These are phyloP conservation scores for Fusarium tupiense DNA, from an alignment of 2,329 filamentous ascomycete genomes.

Conservation along the genomic window DNA sequence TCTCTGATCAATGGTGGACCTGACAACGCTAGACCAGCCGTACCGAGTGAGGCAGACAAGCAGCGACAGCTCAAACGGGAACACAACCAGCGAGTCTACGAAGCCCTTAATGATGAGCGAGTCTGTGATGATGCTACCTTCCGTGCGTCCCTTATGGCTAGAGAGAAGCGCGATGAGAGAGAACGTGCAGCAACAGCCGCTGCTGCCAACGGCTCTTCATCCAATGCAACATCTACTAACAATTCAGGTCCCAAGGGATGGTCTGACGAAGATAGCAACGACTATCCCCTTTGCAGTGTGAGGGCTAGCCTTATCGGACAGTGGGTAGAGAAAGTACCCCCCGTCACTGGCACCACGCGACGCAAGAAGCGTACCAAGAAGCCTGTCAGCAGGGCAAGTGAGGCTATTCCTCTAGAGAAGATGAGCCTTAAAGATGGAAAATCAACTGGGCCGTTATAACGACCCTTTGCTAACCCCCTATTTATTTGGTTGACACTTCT, in stretches of 20 bases:
- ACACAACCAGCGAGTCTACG: constrained; percentile 72
- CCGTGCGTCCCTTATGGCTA: constrained; percentile 68
- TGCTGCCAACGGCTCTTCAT: background rate
- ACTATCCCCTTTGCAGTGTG: constrained; percentile 76
- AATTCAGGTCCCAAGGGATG: constrained; percentile 59
- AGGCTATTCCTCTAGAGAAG: constrained; percentile 16
- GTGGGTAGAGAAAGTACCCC: constrained; percentile 73
- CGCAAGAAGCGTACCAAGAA: constrained; percentile 51
- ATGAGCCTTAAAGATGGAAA: constrained; percentile 10
- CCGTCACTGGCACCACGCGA: constrained; percentile 49
- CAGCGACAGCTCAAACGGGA: constrained; percentile 69
- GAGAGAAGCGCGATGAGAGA: constrained; percentile 67
- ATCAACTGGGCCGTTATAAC: background rate
- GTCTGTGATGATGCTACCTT: constrained; percentile 74
- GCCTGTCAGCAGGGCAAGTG: background rate
- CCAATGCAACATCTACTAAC: background rate
- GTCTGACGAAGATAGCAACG: constrained; percentile 72
- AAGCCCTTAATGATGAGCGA: constrained; percentile 73
- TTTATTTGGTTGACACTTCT: background rate
- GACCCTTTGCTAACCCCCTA: background rate
- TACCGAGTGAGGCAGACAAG: constrained; percentile 55
- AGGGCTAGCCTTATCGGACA: constrained; percentile 73
- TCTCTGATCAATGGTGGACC: constrained; percentile 29
- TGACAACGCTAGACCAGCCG: constrained; percentile 42
- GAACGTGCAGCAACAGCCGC: constrained; percentile 2